phyloP scores from a whole-genome alignment of 2,329 filamentous ascomycete species.

The Paraphaeosphaeria minitans region DNA sequence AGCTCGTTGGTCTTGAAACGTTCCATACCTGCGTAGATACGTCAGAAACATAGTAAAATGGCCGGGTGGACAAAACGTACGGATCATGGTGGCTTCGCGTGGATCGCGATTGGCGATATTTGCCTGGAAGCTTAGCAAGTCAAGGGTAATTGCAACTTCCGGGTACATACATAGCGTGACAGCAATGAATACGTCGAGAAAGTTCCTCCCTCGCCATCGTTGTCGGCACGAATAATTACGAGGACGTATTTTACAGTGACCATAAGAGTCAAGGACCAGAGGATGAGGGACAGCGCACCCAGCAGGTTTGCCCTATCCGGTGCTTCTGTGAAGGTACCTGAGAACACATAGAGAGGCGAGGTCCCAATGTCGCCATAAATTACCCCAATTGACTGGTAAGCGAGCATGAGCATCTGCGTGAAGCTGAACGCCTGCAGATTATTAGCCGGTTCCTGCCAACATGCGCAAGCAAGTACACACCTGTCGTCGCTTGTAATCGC shows the following conservation, averaged over 20 bases:
- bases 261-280: conserved; percentile 72
- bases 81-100: conserved; percentile 59
- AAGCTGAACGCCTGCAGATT: conserved; percentile 33
- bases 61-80: conserved; percentile 24
- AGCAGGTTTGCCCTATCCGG: conserved; percentile 63
- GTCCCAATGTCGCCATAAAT: conserved; percentile 74
- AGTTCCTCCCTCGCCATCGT: conserved; percentile 73
- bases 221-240: conserved; percentile 69
- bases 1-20: conserved; percentile 64
- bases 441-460: conserved; percentile 16
- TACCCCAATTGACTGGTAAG: conserved; percentile 69
- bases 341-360: conserved; percentile 72
- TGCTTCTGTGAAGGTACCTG: conserved; percentile 64
- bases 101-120: conserved; percentile 67
- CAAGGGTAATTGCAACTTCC: not conserved
- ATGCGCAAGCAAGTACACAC: conserved; percentile 16
- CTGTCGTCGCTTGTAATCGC: conserved; percentile 40
- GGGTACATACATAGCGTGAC: conserved; percentile 54
- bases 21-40: conserved; percentile 52
- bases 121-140: conserved; percentile 46
- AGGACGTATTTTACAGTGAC: conserved; percentile 72
- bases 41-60: not conserved
- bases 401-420: conserved; percentile 39
- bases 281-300: conserved; percentile 69
- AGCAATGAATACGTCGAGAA: conserved; percentile 71